Evolutionary conservation across 2,329 filamentous ascomycete genomes (phyloP).

Genomic region (Parasarocladium wereldwijsianum): DNA sequence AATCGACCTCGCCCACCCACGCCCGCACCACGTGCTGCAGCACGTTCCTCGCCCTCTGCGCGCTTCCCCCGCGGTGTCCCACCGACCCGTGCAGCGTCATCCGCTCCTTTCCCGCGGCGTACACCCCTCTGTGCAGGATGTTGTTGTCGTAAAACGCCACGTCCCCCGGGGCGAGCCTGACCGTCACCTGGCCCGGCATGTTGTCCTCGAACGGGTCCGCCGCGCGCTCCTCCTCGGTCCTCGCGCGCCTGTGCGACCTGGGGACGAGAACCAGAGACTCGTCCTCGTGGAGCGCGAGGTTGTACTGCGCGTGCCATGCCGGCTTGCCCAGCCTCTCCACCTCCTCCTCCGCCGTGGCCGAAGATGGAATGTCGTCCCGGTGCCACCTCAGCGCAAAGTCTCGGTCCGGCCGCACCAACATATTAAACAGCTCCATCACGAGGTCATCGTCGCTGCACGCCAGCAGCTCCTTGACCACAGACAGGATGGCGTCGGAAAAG

Average conservation of each 20-base stretch:
- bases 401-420: slow-evolving; percentile 58
- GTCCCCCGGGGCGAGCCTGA: slow-evolving; percentile 58
- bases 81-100: slow-evolving; percentile 62
- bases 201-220: slow-evolving; percentile 49
- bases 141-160: slow-evolving; percentile 85
- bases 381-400: slow-evolving; percentile 75
- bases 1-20: slow-evolving; percentile 48
- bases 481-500: slow-evolving; percentile 52
- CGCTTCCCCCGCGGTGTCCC: slow-evolving; percentile 41
- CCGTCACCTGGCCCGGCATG: slow-evolving; percentile 49
- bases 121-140: slow-evolving; percentile 62
- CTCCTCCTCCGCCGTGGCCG: slow-evolving; percentile 53
- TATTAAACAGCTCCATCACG: slow-evolving; percentile 79
- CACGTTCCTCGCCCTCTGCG: slow-evolving; percentile 51
- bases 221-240: slow-evolving; percentile 53
- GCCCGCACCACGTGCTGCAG: slow-evolving; percentile 58
- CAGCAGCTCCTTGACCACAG: slow-evolving; percentile 51
- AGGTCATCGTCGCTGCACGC: slow-evolving; percentile 42
- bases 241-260: slow-evolving; percentile 55
- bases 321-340: slow-evolving; percentile 40
- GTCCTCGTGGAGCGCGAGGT: slow-evolving; percentile 67
- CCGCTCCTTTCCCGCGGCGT: slow-evolving; percentile 41
- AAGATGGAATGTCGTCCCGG: slow-evolving; percentile 63
- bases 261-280: slow-evolving; percentile 61
- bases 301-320: slow-evolving; percentile 73